A percentile compares a stretch with the other conserved stretches of the same genome.
Conservation (phyloP, 345 rosid species). For the Leavenworthia alabamica region DNA sequence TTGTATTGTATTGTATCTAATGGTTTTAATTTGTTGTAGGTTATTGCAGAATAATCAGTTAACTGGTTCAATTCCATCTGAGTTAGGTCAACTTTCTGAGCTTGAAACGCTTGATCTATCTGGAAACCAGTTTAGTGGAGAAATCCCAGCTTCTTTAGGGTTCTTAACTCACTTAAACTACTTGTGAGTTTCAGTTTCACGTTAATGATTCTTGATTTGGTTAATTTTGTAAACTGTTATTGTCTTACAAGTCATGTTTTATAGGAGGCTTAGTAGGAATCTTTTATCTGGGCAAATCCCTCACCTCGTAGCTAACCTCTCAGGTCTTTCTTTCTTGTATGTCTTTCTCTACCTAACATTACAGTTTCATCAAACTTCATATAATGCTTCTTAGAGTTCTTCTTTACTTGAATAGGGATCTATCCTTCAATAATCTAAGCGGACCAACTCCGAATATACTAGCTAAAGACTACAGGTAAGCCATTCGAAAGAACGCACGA, state of each 20-base stretch:
- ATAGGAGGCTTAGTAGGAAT: slow-evolving; percentile 75
- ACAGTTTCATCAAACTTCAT: not conserved
- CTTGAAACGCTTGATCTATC: slow-evolving; percentile 87
- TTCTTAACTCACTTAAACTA: slow-evolving; percentile 61
- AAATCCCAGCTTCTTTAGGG: slow-evolving; percentile 79
- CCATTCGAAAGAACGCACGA: not conserved
- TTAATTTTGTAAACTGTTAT: not conserved
- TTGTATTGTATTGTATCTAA: not conserved
- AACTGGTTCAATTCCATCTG: slow-evolving; percentile 60
- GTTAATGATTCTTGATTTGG: not conserved
- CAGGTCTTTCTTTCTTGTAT: slow-evolving; percentile 86
- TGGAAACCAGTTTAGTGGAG: slow-evolving; percentile 66
- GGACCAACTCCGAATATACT: slow-evolving; percentile 80
- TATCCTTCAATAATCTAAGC: slow-evolving; percentile 85
- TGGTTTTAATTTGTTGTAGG: slow-evolving; percentile 34
- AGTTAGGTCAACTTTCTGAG: slow-evolving; percentile 60
- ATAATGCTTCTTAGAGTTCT: not conserved
- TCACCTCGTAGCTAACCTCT: slow-evolving; percentile 61
- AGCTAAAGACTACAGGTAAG: slow-evolving; percentile 83
- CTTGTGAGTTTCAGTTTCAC: slow-evolving; percentile 74
- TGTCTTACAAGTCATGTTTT: slow-evolving; percentile 23
- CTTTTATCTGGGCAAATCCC: slow-evolving; percentile 78
- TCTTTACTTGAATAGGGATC: slow-evolving; percentile 47
- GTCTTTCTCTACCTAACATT: slow-evolving; percentile 22
- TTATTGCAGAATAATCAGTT: slow-evolving; percentile 60